Conservation (phyloP, 2,329 filamentous ascomycete genomes). For the Teratosphaeria gauchensis region DNA sequence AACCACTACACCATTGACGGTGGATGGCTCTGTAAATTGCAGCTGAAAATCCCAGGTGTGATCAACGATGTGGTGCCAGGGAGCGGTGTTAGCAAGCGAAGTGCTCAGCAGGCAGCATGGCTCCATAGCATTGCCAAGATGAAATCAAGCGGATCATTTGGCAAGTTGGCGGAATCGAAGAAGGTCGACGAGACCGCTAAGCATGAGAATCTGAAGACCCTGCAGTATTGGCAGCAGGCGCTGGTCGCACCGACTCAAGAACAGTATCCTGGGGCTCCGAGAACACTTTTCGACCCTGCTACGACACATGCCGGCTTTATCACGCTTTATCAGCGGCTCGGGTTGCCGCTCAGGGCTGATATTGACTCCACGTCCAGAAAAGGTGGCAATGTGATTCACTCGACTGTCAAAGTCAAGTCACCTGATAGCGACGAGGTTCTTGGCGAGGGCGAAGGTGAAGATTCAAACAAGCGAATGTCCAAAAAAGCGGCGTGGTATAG, state of each 20-base stretch:
- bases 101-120: constrained; percentile 10
- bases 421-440: constrained; percentile 4
- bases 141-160: constrained; percentile 6
- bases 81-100: constrained; percentile 3
- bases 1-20: not conserved
- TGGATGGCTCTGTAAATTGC: not conserved
- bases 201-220: constrained; percentile 1
- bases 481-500: constrained; percentile 13
- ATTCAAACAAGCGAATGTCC: constrained; percentile 3
- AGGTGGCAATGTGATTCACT: not conserved
- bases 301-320: not conserved
- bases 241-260: constrained; percentile 7
- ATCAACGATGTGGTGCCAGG: constrained; percentile 1
- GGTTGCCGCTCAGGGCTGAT: constrained; percentile 3
- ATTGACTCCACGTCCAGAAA: constrained; percentile 2
- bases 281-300: constrained; percentile 7
- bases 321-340: not conserved
- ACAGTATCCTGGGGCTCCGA: constrained; percentile 10
- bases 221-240: constrained; percentile 1
- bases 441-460: constrained; percentile 6
- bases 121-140: constrained; percentile 8
- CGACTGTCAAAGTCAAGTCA: constrained; percentile 4
- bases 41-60: not conserved
- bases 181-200: not conserved
- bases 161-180: not conserved